These are phyloP conservation scores for Penicilliopsis zonata DNA, from an alignment of 495 filamentous ascomycete genomes.

Conservation along the genomic window DNA sequence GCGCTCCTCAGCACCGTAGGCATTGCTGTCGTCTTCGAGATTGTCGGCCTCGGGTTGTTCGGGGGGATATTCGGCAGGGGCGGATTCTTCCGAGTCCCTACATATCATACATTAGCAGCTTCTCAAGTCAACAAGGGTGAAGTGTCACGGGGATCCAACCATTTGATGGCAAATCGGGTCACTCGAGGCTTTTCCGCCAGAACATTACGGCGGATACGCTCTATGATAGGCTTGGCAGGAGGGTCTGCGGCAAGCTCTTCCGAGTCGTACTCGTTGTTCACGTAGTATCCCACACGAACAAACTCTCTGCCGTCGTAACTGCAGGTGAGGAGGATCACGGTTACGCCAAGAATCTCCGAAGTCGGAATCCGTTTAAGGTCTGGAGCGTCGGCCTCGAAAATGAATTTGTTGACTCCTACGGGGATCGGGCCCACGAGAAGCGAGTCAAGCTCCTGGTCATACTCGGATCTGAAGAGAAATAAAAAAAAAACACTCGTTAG, in stretches of 20 bases:
- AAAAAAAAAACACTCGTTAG: slow-evolving; percentile 11
- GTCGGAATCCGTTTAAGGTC: slow-evolving; percentile 80
- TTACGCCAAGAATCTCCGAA: slow-evolving; percentile 92
- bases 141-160: slow-evolving; percentile 41
- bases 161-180: slow-evolving; percentile 97
- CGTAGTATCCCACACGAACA: slow-evolving; percentile 96
- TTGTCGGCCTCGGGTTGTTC: slow-evolving; percentile 93
- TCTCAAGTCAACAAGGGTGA: neutral
- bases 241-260: slow-evolving; percentile 81
- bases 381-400: slow-evolving; percentile 91
- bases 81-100: slow-evolving; percentile 94
- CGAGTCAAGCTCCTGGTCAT: slow-evolving; percentile 96
- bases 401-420: slow-evolving; percentile 94
- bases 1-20: slow-evolving; percentile 73
- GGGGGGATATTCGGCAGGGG: slow-evolving; percentile 89
- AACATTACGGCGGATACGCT: slow-evolving; percentile 82
- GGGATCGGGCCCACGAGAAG: slow-evolving; percentile 94
- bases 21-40: slow-evolving; percentile 66
- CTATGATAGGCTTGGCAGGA: slow-evolving; percentile 80
- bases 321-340: slow-evolving; percentile 91
- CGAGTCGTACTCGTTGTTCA: slow-evolving; percentile 95
- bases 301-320: slow-evolving; percentile 95
- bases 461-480: slow-evolving; percentile 90
- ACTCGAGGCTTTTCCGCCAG: slow-evolving; percentile 95
- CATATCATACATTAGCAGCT: slow-evolving; percentile 1